Evolutionary conservation across 2,329 filamentous ascomycete species (phyloP).

Genomic region (Fusarium udum): DNA sequence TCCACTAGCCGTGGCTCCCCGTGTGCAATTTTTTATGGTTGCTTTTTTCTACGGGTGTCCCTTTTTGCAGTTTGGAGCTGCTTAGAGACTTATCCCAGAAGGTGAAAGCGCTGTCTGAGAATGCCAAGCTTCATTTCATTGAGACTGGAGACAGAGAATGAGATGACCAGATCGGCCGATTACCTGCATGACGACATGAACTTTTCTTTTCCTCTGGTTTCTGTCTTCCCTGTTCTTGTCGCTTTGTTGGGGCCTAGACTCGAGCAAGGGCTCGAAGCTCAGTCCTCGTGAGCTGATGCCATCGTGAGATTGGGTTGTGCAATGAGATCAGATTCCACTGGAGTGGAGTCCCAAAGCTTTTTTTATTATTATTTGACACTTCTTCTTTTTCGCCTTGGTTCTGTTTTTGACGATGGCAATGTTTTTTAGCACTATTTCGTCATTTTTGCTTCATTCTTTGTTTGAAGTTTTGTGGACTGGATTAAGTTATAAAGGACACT

Average conservation of each 20-base stretch:
- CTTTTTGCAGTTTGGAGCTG: slow-evolving; percentile 1
- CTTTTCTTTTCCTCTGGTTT: slow-evolving; percentile 13
- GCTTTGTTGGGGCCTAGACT: not conserved
- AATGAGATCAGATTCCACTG: slow-evolving; percentile 25
- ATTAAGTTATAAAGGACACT: slow-evolving; percentile 1
- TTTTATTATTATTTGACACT: not conserved
- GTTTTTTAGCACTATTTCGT: slow-evolving; percentile 5
- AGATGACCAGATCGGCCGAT: slow-evolving; percentile 39
- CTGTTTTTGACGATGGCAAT: slow-evolving; percentile 7
- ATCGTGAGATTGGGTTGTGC: slow-evolving; percentile 43
- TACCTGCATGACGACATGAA: slow-evolving; percentile 34
- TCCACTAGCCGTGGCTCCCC: slow-evolving; percentile 9
- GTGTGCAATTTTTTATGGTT: slow-evolving; percentile 13
- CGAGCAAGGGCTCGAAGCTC: slow-evolving; percentile 14
- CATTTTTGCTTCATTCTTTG: slow-evolving; percentile 3
- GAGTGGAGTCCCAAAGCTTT: slow-evolving; percentile 22
- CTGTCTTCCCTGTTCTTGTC: not conserved
- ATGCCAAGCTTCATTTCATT: slow-evolving; percentile 39
- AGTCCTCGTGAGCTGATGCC: slow-evolving; percentile 37
- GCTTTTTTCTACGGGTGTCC: slow-evolving; percentile 12
- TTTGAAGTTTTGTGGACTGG: not conserved
- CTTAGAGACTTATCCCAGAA: slow-evolving; percentile 30
- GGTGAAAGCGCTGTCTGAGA: slow-evolving; percentile 23
- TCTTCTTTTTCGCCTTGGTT: not conserved
- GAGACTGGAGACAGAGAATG: slow-evolving; percentile 11